These are phyloP conservation scores for Glaciozyma antarctica DNA, from an alignment of 768 basidiomycete genomes.

Conservation along the genomic window DNA sequence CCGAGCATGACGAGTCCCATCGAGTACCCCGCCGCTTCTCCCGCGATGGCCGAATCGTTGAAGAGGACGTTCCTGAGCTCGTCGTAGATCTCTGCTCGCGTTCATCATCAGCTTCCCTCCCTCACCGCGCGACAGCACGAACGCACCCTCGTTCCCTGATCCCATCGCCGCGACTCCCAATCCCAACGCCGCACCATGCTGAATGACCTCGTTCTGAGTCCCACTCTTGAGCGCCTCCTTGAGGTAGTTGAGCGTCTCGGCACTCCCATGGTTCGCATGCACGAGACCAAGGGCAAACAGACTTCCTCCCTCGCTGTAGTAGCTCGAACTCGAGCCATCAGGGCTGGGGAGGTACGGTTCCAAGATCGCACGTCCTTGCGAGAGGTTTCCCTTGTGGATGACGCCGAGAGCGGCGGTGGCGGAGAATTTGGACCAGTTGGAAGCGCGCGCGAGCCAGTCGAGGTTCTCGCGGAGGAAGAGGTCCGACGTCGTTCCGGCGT, in stretches of 20 bases:
- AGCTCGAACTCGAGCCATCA: constrained; percentile 49
- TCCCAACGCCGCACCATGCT: constrained; percentile 93
- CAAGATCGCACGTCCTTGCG: constrained; percentile 83
- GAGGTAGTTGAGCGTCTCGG: constrained; percentile 48
- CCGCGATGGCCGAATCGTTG: constrained; percentile 88
- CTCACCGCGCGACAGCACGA: too few species aligned
- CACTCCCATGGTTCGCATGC: constrained; percentile 70
- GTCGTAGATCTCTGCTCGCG: constrained; percentile 67
- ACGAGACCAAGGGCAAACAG: constrained; percentile 89
- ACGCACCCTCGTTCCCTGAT: constrained; percentile 58
- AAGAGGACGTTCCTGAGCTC: constrained; percentile 80
- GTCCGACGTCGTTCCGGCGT: constrained; percentile 95
- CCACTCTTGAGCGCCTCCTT: constrained; percentile 65
- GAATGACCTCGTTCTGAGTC: constrained; percentile 70
- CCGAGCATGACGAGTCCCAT: constrained; percentile 99
- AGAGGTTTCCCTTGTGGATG: constrained; percentile 93
- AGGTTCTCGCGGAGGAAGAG: constrained; percentile 87
- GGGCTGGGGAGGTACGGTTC: constrained; percentile 76
- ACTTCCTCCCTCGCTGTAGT: constrained; percentile 92
- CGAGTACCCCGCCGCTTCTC: constrained; percentile 90
- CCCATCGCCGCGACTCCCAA: constrained; percentile 95
- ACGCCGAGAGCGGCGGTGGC: constrained; percentile 94
- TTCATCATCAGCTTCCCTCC: neutral
- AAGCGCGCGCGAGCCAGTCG: constrained; percentile 88
- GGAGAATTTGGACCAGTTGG: constrained; percentile 98